Base-by-base conservation (phyloP, 345 rosid genomes). In the Acer campestre region DNA sequence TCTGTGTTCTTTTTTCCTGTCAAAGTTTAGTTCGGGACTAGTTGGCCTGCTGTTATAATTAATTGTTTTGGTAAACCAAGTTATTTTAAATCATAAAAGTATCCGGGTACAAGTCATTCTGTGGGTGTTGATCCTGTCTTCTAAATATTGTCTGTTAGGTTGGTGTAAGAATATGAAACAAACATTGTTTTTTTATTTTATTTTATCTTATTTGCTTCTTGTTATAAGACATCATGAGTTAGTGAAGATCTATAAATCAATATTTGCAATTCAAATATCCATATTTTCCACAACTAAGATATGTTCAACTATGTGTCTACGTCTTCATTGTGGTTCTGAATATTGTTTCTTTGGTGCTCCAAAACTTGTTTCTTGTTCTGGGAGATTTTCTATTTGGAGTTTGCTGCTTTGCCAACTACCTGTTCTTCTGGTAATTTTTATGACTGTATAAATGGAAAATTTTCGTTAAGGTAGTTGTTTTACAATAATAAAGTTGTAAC, bases 341-440 rank as follows among this genome's bases (percentile, higher is more conserved):
- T 63, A 14, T 31, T 25, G 22, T 10, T 77, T 67, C 22, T 20
- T 71, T 42, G 62, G 74, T 67, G 46, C 31, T 61, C 35, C 17
- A 49, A 65, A 27, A 25, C 46, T 31, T 42, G 2, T 49, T 35
- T 73, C 63, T 70, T 72, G 44, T 42, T 62, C 49, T 63, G 18
- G 18, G 35, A n/a, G 53, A 31, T 44, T 11, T 23, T 4, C 61
- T 44, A 10, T 65, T 51, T 22, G 13, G 48, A 61, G 31, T 62
- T 53, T 53, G 35, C 20, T 22, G 42, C 20, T 72, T 46, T 38
- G 18, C 11, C 42, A 18, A 35, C 27, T 48, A 23, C n/a, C 35
- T 51, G 38, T 70, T 46, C 22, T 12, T 62, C 3, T 51, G 68
- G 31, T 18, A 7, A 13, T 58, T 44, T 5, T 56, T 9, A 35